Evolutionary conservation across 352 stramenopile species (phyloP).

Genomic region (Phytophthora multivora): DNA sequence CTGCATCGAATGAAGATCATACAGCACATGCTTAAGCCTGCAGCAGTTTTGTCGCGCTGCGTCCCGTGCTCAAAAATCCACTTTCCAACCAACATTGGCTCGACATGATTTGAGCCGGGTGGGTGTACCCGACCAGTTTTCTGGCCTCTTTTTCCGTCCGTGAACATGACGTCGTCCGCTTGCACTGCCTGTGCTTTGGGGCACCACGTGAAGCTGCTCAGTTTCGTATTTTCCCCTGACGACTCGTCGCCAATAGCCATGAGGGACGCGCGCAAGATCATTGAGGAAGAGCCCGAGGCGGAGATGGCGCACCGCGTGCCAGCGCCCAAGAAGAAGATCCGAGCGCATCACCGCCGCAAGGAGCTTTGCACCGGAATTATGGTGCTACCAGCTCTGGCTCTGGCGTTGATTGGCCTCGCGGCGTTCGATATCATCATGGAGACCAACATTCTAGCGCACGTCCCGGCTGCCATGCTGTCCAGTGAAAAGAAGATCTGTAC

Average conservation of each 20-base stretch:
- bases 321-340: conserved; percentile 3
- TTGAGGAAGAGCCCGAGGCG: not conserved
- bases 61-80: not conserved
- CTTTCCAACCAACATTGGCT: not conserved
- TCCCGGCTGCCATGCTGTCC: conserved; percentile 12
- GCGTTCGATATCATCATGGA: conserved; percentile 28
- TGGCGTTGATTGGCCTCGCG: conserved; percentile 16
- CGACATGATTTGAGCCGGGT: conserved; percentile 16
- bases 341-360: conserved; percentile 6
- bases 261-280: conserved; percentile 3
- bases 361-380: conserved; percentile 13
- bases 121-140: conserved; percentile 4
- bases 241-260: not conserved
- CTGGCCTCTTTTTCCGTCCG: conserved; percentile 7
- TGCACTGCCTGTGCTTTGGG: not conserved
- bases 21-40: not conserved
- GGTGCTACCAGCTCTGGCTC: conserved; percentile 8
- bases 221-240: no score
- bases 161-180: conserved; percentile 2
- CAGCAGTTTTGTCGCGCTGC: no score
- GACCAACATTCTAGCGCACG: conserved; percentile 16
- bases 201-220: no score
- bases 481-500: conserved; percentile 6
- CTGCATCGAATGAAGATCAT: no score
- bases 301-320: not conserved